Evolutionary conservation across 148 eudicot genomes (phyloP).

Genomic region (Rhododendron vialii): DNA sequence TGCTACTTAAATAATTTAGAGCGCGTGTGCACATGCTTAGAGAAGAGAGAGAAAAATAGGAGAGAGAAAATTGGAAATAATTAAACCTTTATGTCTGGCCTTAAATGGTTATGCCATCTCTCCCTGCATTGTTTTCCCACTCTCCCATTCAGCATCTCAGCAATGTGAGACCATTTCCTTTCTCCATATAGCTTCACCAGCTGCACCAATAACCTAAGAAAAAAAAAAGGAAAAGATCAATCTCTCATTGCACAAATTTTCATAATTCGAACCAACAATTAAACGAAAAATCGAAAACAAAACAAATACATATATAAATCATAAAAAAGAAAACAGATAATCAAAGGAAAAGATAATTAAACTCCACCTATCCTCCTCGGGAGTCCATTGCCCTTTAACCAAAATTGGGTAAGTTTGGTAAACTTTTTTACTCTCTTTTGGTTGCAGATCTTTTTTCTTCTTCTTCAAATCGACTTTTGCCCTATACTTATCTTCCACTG

Average conservation of each 20-base stretch:
- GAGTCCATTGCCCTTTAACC: conserved; percentile 17
- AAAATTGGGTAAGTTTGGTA: neutral
- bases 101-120: conserved; percentile 95
- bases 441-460: neutral
- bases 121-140: conserved; percentile 94
- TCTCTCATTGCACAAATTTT: neutral
- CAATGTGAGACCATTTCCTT: conserved; percentile 85
- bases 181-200: conserved; percentile 69
- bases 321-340: neutral
- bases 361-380: conserved; percentile 18
- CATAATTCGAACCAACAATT: neutral
- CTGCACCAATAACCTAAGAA: conserved; percentile 40
- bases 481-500: neutral
- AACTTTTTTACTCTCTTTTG: neutral
- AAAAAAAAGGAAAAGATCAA: neutral
- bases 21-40: neutral
- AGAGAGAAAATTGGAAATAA: neutral
- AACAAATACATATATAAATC: neutral
- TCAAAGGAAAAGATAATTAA: neutral
- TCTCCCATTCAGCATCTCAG: conserved; percentile 69
- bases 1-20: neutral
- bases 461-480: neutral
- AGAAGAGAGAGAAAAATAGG: neutral
- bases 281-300: neutral
- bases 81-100: conserved; percentile 76